Conservation (phyloP, 2,329 filamentous ascomycete species). For the Domatiomyces globalis region DNA sequence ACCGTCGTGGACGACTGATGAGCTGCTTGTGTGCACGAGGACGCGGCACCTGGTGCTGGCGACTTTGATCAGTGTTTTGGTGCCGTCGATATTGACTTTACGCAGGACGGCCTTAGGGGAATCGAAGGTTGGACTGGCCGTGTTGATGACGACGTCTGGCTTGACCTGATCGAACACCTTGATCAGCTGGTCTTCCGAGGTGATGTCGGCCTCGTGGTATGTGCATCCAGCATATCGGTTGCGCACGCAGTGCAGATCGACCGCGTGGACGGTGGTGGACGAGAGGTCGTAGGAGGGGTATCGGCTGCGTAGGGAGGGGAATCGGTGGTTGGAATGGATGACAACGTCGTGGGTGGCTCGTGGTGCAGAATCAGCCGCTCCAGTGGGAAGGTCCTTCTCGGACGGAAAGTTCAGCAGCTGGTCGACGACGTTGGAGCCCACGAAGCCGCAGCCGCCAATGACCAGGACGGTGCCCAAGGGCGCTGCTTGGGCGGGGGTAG, state of each 20-base stretch:
- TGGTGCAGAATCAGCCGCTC: neutral
- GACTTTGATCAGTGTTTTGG: slow-evolving; percentile 52
- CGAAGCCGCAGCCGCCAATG: slow-evolving; percentile 71
- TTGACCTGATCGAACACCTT: slow-evolving; percentile 50
- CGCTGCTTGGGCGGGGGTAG: slow-evolving; percentile 13
- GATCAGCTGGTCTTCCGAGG: slow-evolving; percentile 46
- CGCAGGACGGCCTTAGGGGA: slow-evolving; percentile 48
- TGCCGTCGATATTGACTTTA: slow-evolving; percentile 81
- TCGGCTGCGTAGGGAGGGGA: slow-evolving; percentile 25
- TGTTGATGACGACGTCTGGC: slow-evolving; percentile 82
- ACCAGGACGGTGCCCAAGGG: slow-evolving; percentile 58
- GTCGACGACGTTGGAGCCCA: slow-evolving; percentile 69
- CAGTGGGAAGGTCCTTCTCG: slow-evolving; percentile 18
- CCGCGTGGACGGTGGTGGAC: slow-evolving; percentile 45
- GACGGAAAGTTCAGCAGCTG: slow-evolving; percentile 50
- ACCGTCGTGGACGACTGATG: slow-evolving; percentile 76
- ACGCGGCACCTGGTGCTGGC: slow-evolving; percentile 51
- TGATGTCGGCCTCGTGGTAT: slow-evolving; percentile 69
- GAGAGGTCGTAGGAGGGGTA: slow-evolving; percentile 32
- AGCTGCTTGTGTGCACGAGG: slow-evolving; percentile 82
- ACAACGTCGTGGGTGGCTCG: neutral
- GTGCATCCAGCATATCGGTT: slow-evolving; percentile 50
- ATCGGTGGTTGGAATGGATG: slow-evolving; percentile 9
- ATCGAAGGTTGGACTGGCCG: slow-evolving; percentile 54
- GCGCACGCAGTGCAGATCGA: slow-evolving; percentile 57